A percentile compares a stretch with the other conserved stretches of the same genome.
phyloP scores from a whole-genome alignment of 768 basidiomycete species.

The Tubosaeta brunneosetosa region DNA sequence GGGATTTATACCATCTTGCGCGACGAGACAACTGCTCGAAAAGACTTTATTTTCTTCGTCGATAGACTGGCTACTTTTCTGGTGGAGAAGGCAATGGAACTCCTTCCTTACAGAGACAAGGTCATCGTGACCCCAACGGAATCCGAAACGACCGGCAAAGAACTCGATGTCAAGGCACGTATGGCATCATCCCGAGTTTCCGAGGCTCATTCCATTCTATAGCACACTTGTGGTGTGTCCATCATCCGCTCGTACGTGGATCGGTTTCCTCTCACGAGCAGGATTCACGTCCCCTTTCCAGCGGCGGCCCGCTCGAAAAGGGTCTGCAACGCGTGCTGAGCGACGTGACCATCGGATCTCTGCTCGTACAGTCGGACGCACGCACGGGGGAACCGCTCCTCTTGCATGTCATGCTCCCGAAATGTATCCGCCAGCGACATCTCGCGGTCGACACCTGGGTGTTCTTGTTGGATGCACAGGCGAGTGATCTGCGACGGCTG shows the following conservation, averaged over 20 bases:
- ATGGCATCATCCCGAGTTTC: not conserved
- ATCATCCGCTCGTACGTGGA: slow-evolving; percentile 77
- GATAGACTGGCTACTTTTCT: slow-evolving; percentile 83
- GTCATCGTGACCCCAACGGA: slow-evolving; percentile 66
- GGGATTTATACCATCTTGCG: slow-evolving; percentile 88
- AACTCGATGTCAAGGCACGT: slow-evolving; percentile 54
- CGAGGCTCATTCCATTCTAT: slow-evolving; percentile 1
- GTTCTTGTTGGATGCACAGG: slow-evolving; percentile 88
- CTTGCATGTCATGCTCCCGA: slow-evolving; percentile 76
- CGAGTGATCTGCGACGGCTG: slow-evolving; percentile 20
- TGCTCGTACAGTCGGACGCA: slow-evolving; percentile 86
- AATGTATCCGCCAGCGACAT: slow-evolving; percentile 60
- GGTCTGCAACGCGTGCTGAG: slow-evolving; percentile 87
- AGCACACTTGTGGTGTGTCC: slow-evolving; percentile 84
- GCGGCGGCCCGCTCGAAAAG: slow-evolving; percentile 86
- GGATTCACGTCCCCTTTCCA: slow-evolving; percentile 26
- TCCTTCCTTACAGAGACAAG: slow-evolving; percentile 66
- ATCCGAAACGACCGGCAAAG: slow-evolving; percentile 52
- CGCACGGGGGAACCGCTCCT: slow-evolving; percentile 84
- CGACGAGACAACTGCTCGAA: slow-evolving; percentile 60
- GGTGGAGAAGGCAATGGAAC: slow-evolving; percentile 78
- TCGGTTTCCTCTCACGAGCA: not conserved
- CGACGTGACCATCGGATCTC: slow-evolving; percentile 80
- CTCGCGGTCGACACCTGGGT: slow-evolving; percentile 71
- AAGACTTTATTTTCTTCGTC: slow-evolving; percentile 91